A percentile compares a stretch with the other conserved stretches of the same genome.
phyloP scores from a whole-genome alignment of 148 eudicot species.

The Rhododendron vialii region DNA sequence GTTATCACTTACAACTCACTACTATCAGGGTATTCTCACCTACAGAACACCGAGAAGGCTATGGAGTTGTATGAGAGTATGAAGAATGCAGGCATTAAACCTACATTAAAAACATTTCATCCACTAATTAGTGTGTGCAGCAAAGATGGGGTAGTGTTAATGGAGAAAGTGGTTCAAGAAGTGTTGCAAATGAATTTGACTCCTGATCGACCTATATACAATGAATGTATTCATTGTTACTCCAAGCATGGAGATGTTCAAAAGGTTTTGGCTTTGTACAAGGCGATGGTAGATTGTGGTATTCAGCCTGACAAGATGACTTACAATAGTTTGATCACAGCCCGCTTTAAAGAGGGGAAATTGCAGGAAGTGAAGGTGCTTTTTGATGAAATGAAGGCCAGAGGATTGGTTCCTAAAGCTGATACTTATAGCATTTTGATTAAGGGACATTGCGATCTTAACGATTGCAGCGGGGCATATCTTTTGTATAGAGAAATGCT shows the following conservation, averaged over 20 bases:
- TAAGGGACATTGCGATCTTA: conserved; percentile 53
- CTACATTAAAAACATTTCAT: conserved; percentile 64
- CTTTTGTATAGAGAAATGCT: conserved; percentile 68
- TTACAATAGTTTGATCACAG: conserved; percentile 62
- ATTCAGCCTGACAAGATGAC: conserved; percentile 63
- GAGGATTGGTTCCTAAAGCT: conserved; percentile 47
- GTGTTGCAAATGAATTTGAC: conserved; percentile 42
- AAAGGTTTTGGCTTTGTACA: conserved; percentile 36
- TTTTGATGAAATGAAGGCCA: conserved; percentile 58
- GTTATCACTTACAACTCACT: conserved; percentile 62
- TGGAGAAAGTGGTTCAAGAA: conserved; percentile 54
- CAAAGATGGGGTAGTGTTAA: conserved; percentile 24
- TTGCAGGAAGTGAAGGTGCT: conserved; percentile 41
- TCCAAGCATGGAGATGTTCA: conserved; percentile 49
- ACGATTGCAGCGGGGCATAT: conserved; percentile 48
- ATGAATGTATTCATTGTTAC: conserved; percentile 55
- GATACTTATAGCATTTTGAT: conserved; percentile 62
- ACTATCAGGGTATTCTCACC: conserved; percentile 49
- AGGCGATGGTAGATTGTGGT: conserved; percentile 53
- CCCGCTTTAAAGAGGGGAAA: conserved; percentile 44
- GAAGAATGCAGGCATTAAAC: conserved; percentile 57
- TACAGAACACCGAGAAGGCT: conserved; percentile 42
- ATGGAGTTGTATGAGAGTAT: conserved; percentile 53
- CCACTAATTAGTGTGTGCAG: conserved; percentile 38
- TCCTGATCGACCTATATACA: conserved; percentile 64